phyloP scores from a whole-genome alignment of 2,329 filamentous ascomycete species.

The Chalaropsis ovoidea region DNA sequence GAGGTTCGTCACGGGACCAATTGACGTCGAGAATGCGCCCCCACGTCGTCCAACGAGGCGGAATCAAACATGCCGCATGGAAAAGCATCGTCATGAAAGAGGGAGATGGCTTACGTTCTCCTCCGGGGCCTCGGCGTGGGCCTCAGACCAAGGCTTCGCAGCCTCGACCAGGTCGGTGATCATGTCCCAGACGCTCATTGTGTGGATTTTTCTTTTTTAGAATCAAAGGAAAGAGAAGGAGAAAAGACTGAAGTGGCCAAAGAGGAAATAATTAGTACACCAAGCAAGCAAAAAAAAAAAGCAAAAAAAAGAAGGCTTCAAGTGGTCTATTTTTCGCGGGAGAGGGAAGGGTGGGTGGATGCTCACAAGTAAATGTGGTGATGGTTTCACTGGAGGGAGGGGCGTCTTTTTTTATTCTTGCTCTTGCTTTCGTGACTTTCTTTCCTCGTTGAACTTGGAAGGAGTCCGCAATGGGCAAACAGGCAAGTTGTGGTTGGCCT shows the following conservation, averaged over 20 bases:
- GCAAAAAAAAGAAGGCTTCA: background rate
- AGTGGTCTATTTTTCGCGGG: background rate
- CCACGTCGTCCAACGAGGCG: background rate
- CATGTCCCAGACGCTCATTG: slow-evolving; percentile 59
- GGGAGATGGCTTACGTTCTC: slow-evolving; percentile 39
- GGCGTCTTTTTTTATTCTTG: slow-evolving; percentile 23
- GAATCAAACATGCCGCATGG: background rate
- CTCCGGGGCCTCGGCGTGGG: slow-evolving; percentile 58
- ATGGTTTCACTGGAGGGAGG: slow-evolving; percentile 19
- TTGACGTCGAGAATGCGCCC: background rate
- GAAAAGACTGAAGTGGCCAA: slow-evolving; percentile 1
- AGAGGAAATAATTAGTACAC: slow-evolving; percentile 8
- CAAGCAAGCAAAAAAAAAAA: background rate
- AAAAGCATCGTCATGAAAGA: background rate
- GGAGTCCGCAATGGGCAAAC: slow-evolving; percentile 14
- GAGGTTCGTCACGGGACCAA: background rate
- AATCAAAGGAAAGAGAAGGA: slow-evolving; percentile 17
- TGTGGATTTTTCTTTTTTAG: slow-evolving; percentile 29
- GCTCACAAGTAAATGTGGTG: slow-evolving; percentile 19
- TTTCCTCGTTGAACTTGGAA: background rate
- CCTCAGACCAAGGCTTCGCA: slow-evolving; percentile 54
- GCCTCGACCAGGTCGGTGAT: slow-evolving; percentile 55
- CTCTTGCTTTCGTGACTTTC: background rate
- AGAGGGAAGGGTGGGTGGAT: background rate
- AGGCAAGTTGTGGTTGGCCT: slow-evolving; percentile 22